A percentile compares a stretch with the other conserved stretches of the same genome.
phyloP scores from a whole-genome alignment of 2,329 filamentous ascomycete species.

The Cordyceps fumosorosea region DNA sequence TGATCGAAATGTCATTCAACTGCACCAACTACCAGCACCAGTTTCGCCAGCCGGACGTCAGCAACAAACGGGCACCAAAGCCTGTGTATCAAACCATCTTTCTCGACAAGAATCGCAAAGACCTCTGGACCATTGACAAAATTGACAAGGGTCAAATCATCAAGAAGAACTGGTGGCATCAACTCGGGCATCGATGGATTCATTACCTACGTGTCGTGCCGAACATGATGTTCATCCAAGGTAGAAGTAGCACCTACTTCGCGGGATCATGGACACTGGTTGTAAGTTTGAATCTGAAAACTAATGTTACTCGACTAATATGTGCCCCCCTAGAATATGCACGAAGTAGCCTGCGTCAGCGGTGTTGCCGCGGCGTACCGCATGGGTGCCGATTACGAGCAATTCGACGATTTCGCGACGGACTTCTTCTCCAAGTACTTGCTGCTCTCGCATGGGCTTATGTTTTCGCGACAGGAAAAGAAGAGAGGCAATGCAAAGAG shows the following conservation, averaged over 20 bases:
- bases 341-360: constrained; percentile 64
- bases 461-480: constrained; percentile 31
- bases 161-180: constrained; percentile 60
- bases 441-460: constrained; percentile 36
- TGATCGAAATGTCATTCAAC: constrained; percentile 67
- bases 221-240: constrained; percentile 66
- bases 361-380: constrained; percentile 66
- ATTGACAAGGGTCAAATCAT: constrained; percentile 56
- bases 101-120: constrained; percentile 48
- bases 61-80: constrained; percentile 30
- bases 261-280: constrained; percentile 64
- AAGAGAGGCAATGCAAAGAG: constrained; percentile 15
- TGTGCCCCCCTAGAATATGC: constrained; percentile 45
- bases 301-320: neutral
- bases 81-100: constrained; percentile 69
- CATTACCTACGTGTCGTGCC: constrained; percentile 62
- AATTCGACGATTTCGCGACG: constrained; percentile 48
- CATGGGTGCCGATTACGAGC: constrained; percentile 57
- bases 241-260: constrained; percentile 54
- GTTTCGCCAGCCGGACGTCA: constrained; percentile 41
- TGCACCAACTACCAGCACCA: constrained; percentile 71
- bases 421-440: constrained; percentile 43
- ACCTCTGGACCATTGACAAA: constrained; percentile 53
- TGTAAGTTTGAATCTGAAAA: constrained; percentile 30
- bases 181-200: constrained; percentile 57